Conservation (phyloP, 495 filamentous ascomycete species). For the Xylaria bambusicola region DNA sequence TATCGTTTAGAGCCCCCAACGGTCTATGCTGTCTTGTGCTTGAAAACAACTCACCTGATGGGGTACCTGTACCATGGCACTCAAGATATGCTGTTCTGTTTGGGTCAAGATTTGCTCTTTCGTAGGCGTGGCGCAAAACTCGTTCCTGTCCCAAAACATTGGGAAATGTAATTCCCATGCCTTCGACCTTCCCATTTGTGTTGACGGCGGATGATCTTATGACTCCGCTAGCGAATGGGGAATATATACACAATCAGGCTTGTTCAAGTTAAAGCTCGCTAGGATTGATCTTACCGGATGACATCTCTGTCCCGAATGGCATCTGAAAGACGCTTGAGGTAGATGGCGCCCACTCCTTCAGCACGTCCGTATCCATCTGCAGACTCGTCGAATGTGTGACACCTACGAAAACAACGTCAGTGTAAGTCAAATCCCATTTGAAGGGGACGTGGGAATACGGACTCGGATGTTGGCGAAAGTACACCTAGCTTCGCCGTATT, state of each 20-base stretch:
- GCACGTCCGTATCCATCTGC: slow-evolving; percentile 68
- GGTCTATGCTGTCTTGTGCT: too few species aligned
- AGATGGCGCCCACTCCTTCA: slow-evolving; percentile 53
- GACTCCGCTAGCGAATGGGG: too few species aligned
- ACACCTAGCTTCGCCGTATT: slow-evolving; percentile 44
- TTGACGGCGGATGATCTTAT: slow-evolving; percentile 56
- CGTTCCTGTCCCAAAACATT: slow-evolving; percentile 54
- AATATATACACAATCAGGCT: too few species aligned
- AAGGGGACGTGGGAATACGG: too few species aligned
- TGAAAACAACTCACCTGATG: slow-evolving; percentile 55
- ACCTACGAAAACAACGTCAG: too few species aligned
- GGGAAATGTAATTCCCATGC: slow-evolving; percentile 58
- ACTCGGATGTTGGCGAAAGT: slow-evolving; percentile 41
- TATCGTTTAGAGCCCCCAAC: too few species aligned
- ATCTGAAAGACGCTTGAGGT: slow-evolving; percentile 59
- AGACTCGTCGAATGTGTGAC: slow-evolving; percentile 47
- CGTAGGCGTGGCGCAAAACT: slow-evolving; percentile 56
- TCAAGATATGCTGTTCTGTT: slow-evolving; percentile 40
- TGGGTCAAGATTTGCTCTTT: slow-evolving; percentile 34
- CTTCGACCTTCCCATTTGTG: slow-evolving; percentile 50
- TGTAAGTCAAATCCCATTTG: too few species aligned
- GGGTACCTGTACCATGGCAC: slow-evolving; percentile 46
- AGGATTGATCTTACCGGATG: too few species aligned
- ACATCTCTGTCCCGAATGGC: slow-evolving; percentile 57
- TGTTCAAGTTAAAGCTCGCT: too few species aligned